Conservation (phyloP, 345 rosid genomes). For the Syzygium jambos region DNA sequence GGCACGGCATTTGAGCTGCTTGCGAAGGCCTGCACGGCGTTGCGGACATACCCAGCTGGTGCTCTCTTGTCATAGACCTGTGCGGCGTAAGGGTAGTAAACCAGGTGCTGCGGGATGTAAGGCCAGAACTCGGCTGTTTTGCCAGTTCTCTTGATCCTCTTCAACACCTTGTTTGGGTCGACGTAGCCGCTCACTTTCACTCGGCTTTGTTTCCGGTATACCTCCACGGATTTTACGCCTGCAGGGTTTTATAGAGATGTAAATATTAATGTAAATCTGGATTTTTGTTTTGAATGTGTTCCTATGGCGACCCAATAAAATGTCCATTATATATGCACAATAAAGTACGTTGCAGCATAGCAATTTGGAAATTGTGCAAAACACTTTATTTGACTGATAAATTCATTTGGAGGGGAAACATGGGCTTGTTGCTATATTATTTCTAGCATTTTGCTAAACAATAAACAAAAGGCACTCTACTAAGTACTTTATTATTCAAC, state of each 20-base stretch:
- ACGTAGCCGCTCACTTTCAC: slow-evolving; percentile 49
- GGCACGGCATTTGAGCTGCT: slow-evolving; percentile 13
- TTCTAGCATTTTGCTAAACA: neutral
- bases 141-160: slow-evolving; percentile 56
- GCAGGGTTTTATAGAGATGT: neutral
- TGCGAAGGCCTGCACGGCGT: slow-evolving; percentile 50
- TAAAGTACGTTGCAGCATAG: neutral
- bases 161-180: slow-evolving; percentile 61
- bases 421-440: neutral
- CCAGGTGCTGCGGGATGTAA: slow-evolving; percentile 60
- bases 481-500: neutral
- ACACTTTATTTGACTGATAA: neutral
- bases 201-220: slow-evolving; percentile 45
- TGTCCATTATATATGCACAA: neutral
- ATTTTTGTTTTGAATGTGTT: neutral
- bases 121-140: slow-evolving; percentile 77
- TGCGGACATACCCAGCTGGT: slow-evolving; percentile 51
- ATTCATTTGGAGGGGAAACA: neutral
- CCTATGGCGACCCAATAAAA: neutral
- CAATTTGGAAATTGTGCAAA: neutral
- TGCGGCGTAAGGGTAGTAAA: slow-evolving; percentile 36
- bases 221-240: slow-evolving; percentile 59
- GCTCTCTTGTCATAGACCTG: slow-evolving; percentile 60
- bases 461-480: neutral
- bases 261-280: neutral